Conservation (phyloP, 1,284 basidiomycete species). For the Cystobasidium pallidum region DNA sequence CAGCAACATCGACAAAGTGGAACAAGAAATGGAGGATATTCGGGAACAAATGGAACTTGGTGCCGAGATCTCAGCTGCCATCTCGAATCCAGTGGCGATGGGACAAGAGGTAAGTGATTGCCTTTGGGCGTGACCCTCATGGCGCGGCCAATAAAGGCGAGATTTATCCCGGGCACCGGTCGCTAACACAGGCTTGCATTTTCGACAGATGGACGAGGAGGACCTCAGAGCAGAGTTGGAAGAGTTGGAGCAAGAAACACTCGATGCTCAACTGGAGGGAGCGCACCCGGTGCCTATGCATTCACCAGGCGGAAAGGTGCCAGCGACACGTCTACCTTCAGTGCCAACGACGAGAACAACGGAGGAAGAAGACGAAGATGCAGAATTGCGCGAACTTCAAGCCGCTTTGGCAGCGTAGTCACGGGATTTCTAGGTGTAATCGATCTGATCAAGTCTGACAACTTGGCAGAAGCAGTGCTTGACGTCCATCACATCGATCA, state of each 20-base stretch:
- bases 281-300: conserved; percentile 91
- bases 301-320: conserved; percentile 62
- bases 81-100: conserved; percentile 75
- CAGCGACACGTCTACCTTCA: conserved; percentile 15
- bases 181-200: conserved; percentile 62
- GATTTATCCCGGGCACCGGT: not conserved
- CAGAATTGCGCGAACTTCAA: conserved; percentile 87
- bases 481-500: not conserved
- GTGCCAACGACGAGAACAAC: conserved; percentile 57
- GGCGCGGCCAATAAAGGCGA: too few species aligned
- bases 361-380: conserved; percentile 90
- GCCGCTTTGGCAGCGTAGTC: conserved; percentile 81
- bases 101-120: conserved; percentile 61
- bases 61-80: conserved; percentile 92
- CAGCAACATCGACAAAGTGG: conserved; percentile 89
- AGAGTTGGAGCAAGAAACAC: conserved; percentile 86
- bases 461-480: too few species aligned
- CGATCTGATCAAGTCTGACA: not conserved
- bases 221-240: conserved; percentile 82
- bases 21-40: conserved; percentile 85
- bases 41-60: conserved; percentile 92
- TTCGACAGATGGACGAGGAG: conserved; percentile 66
- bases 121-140: not conserved
- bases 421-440: not conserved
- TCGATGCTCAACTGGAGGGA: conserved; percentile 83